Evolutionary conservation across 495 filamentous ascomycete genomes (phyloP).

Genomic region (Amniculicola lignicola): DNA sequence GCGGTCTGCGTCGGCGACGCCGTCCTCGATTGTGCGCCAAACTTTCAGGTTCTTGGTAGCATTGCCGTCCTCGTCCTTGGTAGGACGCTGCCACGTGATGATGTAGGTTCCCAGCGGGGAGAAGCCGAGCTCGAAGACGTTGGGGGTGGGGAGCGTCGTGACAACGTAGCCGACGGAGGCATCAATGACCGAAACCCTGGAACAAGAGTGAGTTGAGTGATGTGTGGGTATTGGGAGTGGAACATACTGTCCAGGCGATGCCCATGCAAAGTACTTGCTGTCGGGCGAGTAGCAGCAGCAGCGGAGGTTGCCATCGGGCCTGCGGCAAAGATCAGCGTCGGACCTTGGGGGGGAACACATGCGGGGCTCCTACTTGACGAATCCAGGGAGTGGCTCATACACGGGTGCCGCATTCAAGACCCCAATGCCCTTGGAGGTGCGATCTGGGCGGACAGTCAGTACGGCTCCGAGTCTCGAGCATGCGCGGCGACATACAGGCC

Average conservation of each 20-base stretch:
- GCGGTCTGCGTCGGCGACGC: constrained; percentile 53
- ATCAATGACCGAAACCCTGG: constrained; percentile 76
- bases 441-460: constrained; percentile 50
- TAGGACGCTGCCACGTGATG: constrained; percentile 92
- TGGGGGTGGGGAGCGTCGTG: constrained; percentile 67
- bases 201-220: constrained; percentile 10
- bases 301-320: constrained; percentile 89
- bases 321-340: constrained; percentile 42
- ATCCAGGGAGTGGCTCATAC: constrained; percentile 81
- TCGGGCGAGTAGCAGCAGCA: constrained; percentile 93
- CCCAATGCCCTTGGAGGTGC: constrained; percentile 93
- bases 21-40: constrained; percentile 71
- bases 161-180: constrained; percentile 74
- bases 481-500: constrained; percentile 55
- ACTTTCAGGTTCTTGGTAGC: constrained; percentile 95
- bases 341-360: background rate
- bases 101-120: constrained; percentile 87
- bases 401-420: constrained; percentile 84
- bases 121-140: constrained; percentile 91
- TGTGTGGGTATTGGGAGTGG: background rate
- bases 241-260: constrained; percentile 72
- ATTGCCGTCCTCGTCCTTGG: constrained; percentile 89
- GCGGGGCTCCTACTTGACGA: constrained; percentile 55
- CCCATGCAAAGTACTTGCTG: constrained; percentile 94
- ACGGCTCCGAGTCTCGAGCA: background rate